Evolutionary conservation across 345 rosid species (phyloP).

Genomic region (Murraya paniculata): DNA sequence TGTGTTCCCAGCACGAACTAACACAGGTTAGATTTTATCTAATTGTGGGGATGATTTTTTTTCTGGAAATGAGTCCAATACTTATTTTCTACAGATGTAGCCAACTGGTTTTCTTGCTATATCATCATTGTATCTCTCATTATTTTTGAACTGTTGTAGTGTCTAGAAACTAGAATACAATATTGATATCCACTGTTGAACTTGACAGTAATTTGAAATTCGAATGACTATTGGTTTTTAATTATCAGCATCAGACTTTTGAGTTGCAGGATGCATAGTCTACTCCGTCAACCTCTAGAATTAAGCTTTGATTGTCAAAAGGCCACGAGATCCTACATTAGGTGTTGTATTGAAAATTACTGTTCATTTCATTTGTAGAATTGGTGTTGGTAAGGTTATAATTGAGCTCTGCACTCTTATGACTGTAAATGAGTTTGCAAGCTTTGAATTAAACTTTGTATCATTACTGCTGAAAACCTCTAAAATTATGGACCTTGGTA

Average conservation of each 20-base stretch:
- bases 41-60: not conserved
- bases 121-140: not conserved
- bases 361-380: not conserved
- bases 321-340: not conserved
- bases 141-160: not conserved
- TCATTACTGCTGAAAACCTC: not conserved
- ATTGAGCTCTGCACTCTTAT: not conserved
- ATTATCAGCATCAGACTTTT: not conserved
- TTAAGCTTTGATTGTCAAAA: not conserved
- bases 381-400: not conserved
- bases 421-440: not conserved
- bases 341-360: not conserved
- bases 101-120: not conserved
- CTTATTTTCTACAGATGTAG: not conserved
- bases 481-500: not conserved
- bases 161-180: not conserved
- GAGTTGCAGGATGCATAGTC: not conserved
- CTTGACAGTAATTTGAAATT: not conserved
- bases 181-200: not conserved
- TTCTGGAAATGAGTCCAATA: not conserved
- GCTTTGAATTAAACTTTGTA: not conserved
- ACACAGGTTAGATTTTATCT: slow-evolving; percentile 65
- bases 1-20: slow-evolving; percentile 88
- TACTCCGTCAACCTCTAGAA: not conserved
- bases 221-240: not conserved